A percentile compares a stretch with the other conserved stretches of the same genome.
Evolutionary conservation across 73 alveolate species (phyloP).

Genomic region (Symbiodinium pilosum): DNA sequence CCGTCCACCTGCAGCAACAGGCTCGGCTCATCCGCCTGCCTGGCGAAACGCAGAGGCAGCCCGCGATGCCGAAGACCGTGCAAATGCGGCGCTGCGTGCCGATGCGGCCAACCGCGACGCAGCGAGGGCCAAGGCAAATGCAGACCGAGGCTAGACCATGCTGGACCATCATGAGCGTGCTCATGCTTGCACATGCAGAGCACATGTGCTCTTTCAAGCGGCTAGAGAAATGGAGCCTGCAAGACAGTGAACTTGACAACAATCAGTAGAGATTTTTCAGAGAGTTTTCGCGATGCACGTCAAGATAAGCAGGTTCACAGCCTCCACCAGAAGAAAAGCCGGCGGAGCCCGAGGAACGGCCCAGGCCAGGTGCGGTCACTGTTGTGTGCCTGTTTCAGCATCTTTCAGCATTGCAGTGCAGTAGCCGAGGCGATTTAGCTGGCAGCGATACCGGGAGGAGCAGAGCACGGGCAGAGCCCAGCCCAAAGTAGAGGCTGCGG

Average conservation of each 20-base stretch:
- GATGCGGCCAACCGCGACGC: background rate
- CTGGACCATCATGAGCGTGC: too few species aligned
- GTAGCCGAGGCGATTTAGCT: background rate
- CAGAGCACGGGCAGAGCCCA: background rate
- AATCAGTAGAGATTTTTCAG: background rate
- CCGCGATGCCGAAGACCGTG: slow-evolving; percentile 33
- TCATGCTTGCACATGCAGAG: too few species aligned
- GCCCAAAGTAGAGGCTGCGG: too few species aligned
- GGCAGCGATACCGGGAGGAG: background rate
- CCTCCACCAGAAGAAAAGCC: too few species aligned
- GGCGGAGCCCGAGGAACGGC: too few species aligned
- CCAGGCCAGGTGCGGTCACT: too few species aligned
- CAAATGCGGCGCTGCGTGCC: slow-evolving; percentile 7
- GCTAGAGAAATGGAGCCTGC: too few species aligned
- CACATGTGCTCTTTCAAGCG: too few species aligned
- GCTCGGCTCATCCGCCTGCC: slow-evolving; percentile 61
- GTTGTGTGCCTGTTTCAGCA: too few species aligned
- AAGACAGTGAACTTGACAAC: too few species aligned
- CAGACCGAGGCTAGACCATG: background rate
- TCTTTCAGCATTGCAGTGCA: too few species aligned
- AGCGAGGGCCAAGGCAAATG: background rate
- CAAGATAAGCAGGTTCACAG: too few species aligned
- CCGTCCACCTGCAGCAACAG: background rate
- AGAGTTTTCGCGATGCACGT: background rate
- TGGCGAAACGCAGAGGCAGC: slow-evolving; percentile 31